phyloP scores from a whole-genome alignment of 495 filamentous ascomycete genomes.

The Daldinia caldariorum region DNA sequence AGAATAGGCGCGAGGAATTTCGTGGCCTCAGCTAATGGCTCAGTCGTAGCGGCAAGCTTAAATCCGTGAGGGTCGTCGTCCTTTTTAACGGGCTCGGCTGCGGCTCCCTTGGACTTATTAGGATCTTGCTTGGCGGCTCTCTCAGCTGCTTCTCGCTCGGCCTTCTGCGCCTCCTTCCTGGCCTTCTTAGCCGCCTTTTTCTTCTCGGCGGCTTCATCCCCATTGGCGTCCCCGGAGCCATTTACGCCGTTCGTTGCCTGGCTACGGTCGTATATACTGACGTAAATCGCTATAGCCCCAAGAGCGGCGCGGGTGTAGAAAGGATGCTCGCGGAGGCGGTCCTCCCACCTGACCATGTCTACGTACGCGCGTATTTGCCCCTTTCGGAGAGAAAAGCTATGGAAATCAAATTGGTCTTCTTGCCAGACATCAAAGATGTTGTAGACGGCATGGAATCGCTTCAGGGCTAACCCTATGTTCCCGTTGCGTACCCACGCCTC shows the following conservation, averaged over 20 bases:
- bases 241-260: constrained; percentile 64
- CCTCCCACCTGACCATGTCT: constrained; percentile 97
- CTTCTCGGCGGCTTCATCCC: constrained; percentile 72
- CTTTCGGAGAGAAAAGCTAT: constrained; percentile 94
- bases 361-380: constrained; percentile 95
- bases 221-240: constrained; percentile 59
- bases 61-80: constrained; percentile 87
- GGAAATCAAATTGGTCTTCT: constrained; percentile 99
- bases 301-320: constrained; percentile 91
- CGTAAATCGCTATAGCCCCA: constrained; percentile 80
- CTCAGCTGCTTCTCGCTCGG: constrained; percentile 82
- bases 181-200: constrained; percentile 98
- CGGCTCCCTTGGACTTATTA: constrained; percentile 68
- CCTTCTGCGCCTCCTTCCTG: constrained; percentile 87
- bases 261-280: constrained; percentile 81
- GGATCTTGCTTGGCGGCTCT: constrained; percentile 75
- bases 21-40: constrained; percentile 84
- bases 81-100: constrained; percentile 74
- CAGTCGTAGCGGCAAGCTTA: constrained; percentile 78
- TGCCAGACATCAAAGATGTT: constrained; percentile 98
- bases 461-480: constrained; percentile 85
- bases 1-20: constrained; percentile 86
- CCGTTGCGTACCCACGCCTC: constrained; percentile 86
- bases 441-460: constrained; percentile 84
- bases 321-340: constrained; percentile 86